phyloP scores from a whole-genome alignment of 164 flowering plant genomes.

The Litsea cubeba region DNA sequence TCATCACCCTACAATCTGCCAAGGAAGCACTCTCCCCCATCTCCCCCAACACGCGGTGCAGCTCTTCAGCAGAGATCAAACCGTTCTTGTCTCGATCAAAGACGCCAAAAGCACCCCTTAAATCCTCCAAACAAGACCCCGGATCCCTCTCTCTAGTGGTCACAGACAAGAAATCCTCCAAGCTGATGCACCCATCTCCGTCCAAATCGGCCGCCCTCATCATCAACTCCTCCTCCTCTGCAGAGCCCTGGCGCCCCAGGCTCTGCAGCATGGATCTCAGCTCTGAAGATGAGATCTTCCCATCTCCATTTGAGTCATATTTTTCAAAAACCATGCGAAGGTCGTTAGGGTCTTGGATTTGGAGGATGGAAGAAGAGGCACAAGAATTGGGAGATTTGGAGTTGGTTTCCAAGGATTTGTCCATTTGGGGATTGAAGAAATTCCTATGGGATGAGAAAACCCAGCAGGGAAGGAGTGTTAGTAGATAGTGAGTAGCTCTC shows the following conservation, averaged over 20 bases:
- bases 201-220: neutral
- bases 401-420: neutral
- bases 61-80: constrained; percentile 2
- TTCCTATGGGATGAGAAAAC: neutral
- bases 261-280: neutral
- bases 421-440: neutral
- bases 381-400: neutral
- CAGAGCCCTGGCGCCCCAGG: neutral
- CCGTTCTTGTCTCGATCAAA: constrained; percentile 8
- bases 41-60: neutral
- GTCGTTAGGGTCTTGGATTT: neutral
- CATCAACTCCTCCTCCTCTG: neutral
- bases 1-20: constrained; percentile 4
- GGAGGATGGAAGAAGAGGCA: neutral
- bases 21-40: constrained; percentile 4
- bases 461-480: neutral
- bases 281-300: constrained; percentile 1
- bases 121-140: constrained; percentile 1
- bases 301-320: neutral
- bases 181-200: neutral
- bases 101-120: constrained; percentile 1
- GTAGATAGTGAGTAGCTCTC: too few relatives aligned
- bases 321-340: neutral
- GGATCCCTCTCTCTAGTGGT: neutral
- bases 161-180: neutral